Evolutionary conservation across 2,329 filamentous ascomycete genomes (phyloP), one percentile per base, ranked within the genome.

Genomic region (Didymella sp.): DNA sequence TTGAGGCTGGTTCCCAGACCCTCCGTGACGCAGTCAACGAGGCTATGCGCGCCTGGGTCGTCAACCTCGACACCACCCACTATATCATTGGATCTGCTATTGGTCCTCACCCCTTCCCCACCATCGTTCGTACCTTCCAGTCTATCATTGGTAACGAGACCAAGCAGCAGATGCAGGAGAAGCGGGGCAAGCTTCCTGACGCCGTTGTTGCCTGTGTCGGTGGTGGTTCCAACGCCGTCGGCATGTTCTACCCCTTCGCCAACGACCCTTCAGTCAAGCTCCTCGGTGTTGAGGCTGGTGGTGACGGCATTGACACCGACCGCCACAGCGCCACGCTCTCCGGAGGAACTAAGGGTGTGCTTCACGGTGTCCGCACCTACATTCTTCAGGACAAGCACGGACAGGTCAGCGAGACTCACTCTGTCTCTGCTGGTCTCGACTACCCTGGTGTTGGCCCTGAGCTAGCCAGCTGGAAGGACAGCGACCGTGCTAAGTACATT

Each of bases 1-100:
- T 99, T 42, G 92, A 97, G 75, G 91, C 93, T 43, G 95, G 95
- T 51, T 92, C 89, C 68, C 87, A 87, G 69, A 83, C 81, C 3
- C 77, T 83, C 4, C 78, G 82, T 51, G 81, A 84, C 61, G 81
- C 94, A 3, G 94, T 98, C 79, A 98, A 98, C 80, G 94, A 99
- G 79, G 93, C 95, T 19, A 81, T 99, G 72, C 90, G 95, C 42
- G 88, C 91, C 61, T 99, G 95, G 95, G 93, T 99, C 17, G 90
- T 93, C 54, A 85, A 93, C 66, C 89, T 99, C 15, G 88, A 93
- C 69, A 96, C 91, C 17, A 98, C 95, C 0, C 95, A 99, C 82
- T 99, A 98, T 82, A 95, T 98, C 70, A 96, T 99, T 69, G 95
- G 95, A 54, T 97, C 92, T 15, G 95, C 95, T 41, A 99, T 99